These are phyloP conservation scores for Colletotrichum filicis DNA, from an alignment of 2,329 filamentous ascomycete genomes.

Conservation along the genomic window DNA sequence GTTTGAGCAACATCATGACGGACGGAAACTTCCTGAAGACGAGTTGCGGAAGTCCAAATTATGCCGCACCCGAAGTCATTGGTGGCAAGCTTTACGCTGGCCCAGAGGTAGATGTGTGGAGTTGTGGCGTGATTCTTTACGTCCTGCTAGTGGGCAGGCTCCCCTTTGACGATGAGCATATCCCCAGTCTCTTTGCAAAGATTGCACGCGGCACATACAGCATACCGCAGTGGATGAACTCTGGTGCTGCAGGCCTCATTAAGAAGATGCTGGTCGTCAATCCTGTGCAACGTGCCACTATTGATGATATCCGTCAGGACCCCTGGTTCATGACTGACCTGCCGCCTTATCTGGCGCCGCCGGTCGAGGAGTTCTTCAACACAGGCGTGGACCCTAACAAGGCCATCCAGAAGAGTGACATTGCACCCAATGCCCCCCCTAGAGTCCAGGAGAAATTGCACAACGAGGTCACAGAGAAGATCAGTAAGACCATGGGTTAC, in stretches of 20 bases:
- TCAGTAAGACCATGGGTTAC: slow-evolving; percentile 98
- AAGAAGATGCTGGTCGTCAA: slow-evolving; percentile 96
- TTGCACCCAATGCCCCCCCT: slow-evolving; percentile 81
- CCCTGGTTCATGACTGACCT: slow-evolving; percentile 93
- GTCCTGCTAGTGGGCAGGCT: slow-evolving; percentile 84
- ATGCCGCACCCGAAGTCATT: slow-evolving; percentile 97
- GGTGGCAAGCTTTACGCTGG: slow-evolving; percentile 97
- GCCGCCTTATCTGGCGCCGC: slow-evolving; percentile 85
- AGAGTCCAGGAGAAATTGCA: slow-evolving; percentile 91
- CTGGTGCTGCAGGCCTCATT: slow-evolving; percentile 84
- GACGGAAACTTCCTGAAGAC: slow-evolving; percentile 99
- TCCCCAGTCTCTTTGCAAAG: slow-evolving; percentile 96
- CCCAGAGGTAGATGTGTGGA: slow-evolving; percentile 98
- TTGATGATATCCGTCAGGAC: slow-evolving; percentile 91
- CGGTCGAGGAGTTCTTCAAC: slow-evolving; percentile 91
- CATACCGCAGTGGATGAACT: slow-evolving; percentile 90
- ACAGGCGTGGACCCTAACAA: slow-evolving; percentile 95
- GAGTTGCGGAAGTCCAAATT: slow-evolving; percentile 97
- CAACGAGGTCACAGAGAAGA: slow-evolving; percentile 91
- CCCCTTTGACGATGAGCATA: slow-evolving; percentile 98
- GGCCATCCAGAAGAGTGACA: slow-evolving; percentile 84
- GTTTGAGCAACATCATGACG: slow-evolving; percentile 99
- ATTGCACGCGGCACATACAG: slow-evolving; percentile 95
- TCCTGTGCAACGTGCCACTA: slow-evolving; percentile 91
- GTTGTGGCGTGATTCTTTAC: slow-evolving; percentile 90